phyloP scores from a whole-genome alignment of 2,329 filamentous ascomycete genomes.

The Venturia pyrina region DNA sequence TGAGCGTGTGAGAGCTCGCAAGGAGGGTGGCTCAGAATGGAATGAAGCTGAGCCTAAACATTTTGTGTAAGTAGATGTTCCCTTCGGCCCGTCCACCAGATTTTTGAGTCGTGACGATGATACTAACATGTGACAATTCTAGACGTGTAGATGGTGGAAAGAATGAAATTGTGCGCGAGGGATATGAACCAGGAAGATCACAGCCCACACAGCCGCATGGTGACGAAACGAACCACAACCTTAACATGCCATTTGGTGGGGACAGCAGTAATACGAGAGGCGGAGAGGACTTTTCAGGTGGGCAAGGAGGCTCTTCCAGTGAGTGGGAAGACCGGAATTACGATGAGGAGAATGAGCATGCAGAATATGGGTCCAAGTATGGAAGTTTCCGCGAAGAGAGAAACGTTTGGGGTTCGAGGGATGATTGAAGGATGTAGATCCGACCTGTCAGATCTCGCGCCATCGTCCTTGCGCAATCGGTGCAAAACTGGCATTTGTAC shows the following conservation, averaged over 20 bases:
- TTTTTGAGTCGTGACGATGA: background rate
- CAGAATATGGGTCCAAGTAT: slow-evolving; percentile 22
- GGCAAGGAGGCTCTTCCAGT: slow-evolving; percentile 16
- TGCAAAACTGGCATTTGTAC: background rate
- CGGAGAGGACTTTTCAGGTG: slow-evolving; percentile 29
- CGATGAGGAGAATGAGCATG: slow-evolving; percentile 17
- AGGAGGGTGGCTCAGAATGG: slow-evolving; percentile 52
- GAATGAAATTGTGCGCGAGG: slow-evolving; percentile 43
- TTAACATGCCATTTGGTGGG: slow-evolving; percentile 35
- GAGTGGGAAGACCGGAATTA: slow-evolving; percentile 28
- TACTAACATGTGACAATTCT: background rate
- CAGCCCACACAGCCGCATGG: slow-evolving; percentile 28
- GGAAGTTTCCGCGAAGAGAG: slow-evolving; percentile 34
- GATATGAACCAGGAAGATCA: slow-evolving; percentile 40
- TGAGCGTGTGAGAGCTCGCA: slow-evolving; percentile 51
- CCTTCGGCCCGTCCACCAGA: background rate
- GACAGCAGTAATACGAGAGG: slow-evolving; percentile 29
- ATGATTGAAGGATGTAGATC: slow-evolving; percentile 8
- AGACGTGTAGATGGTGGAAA: slow-evolving; percentile 35
- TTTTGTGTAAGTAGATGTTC: slow-evolving; percentile 38
- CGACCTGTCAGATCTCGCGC: slow-evolving; percentile 2
- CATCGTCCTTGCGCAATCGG: background rate
- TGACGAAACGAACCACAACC: slow-evolving; percentile 33
- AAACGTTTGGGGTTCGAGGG: slow-evolving; percentile 26
- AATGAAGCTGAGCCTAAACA: slow-evolving; percentile 46